Percentiles rank a stretch among this genome's conserved stretches.
phyloP scores from a whole-genome alignment of 306 rosid species.

The Bauhinia variegata region DNA sequence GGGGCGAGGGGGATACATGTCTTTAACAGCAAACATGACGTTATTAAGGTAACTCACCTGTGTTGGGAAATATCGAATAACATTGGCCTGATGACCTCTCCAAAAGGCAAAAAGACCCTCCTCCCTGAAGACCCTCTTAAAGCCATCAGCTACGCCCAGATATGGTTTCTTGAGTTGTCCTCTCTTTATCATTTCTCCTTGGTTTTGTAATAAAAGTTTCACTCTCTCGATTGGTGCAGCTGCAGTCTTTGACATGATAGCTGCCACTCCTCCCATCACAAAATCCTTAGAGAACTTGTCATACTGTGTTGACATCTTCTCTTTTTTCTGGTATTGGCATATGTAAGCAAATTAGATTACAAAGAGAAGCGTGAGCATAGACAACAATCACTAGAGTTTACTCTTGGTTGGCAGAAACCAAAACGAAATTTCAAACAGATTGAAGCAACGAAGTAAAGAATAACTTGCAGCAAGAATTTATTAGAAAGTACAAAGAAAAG shows the following conservation, averaged over 20 bases:
- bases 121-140: slow-evolving; percentile 68
- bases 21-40: slow-evolving; percentile 17
- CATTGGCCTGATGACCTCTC: slow-evolving; percentile 92
- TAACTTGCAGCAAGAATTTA: neutral
- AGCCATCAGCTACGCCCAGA: slow-evolving; percentile 66
- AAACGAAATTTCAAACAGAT: neutral
- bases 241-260: slow-evolving; percentile 65
- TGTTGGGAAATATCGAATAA: slow-evolving; percentile 90
- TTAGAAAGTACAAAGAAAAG: neutral
- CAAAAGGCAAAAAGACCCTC: slow-evolving; percentile 89
- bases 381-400: neutral
- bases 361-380: neutral
- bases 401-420: neutral
- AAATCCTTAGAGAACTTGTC: slow-evolving; percentile 81
- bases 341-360: neutral
- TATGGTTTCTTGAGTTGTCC: slow-evolving; percentile 81
- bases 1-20: too few species aligned
- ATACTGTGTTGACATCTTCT: slow-evolving; percentile 45
- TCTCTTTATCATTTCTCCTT: slow-evolving; percentile 89
- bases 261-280: slow-evolving; percentile 82
- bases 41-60: slow-evolving; percentile 55
- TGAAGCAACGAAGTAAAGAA: neutral
- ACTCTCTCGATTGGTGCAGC: slow-evolving; percentile 96
- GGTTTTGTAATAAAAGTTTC: slow-evolving; percentile 91
- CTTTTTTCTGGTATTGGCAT: slow-evolving; percentile 29